These are phyloP conservation scores for Cyphellophora attinorum DNA, from an alignment of 2,329 filamentous ascomycete species.

Conservation along the genomic window DNA sequence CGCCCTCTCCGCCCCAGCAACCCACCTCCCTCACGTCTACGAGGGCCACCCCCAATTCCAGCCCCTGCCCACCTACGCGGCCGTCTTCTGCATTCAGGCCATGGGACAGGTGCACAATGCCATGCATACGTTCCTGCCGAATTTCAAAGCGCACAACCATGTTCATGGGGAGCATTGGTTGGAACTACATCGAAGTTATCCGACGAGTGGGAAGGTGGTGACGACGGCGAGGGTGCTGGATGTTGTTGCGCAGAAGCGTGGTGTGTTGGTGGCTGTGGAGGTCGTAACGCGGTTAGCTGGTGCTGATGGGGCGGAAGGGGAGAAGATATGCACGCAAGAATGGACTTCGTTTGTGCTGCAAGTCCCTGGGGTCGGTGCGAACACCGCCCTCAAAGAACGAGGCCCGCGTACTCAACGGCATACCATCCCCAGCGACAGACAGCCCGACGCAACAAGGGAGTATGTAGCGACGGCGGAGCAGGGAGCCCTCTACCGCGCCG, in stretches of 20 bases:
- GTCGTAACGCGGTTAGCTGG: slow-evolving; percentile 8
- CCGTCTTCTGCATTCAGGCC: slow-evolving; percentile 6
- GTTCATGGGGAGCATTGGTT: slow-evolving; percentile 11
- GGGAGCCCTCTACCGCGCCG: slow-evolving; percentile 9
- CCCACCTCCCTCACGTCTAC: slow-evolving; percentile 6
- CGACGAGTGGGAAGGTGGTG: slow-evolving; percentile 2
- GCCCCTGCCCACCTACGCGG: slow-evolving; percentile 8
- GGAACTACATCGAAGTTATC: slow-evolving; percentile 6
- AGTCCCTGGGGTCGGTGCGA: slow-evolving; percentile 7
- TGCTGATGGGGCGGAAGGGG: slow-evolving; percentile 3
- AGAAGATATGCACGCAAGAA: slow-evolving; percentile 9
- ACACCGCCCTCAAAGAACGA: no score
- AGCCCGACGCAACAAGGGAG: slow-evolving; percentile 5
- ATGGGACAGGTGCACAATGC: slow-evolving; percentile 7
- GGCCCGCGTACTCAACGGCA: background rate
- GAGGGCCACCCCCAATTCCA: slow-evolving; percentile 9
- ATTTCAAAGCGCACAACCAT: slow-evolving; percentile 8
- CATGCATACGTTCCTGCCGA: slow-evolving; percentile 8
- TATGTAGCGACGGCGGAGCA: slow-evolving; percentile 7
- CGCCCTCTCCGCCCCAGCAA: slow-evolving; percentile 7
- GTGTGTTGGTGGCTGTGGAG: slow-evolving; percentile 7
- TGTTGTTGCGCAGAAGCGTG: slow-evolving; percentile 6
- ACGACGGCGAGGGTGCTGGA: slow-evolving; percentile 7
- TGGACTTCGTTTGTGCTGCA: slow-evolving; percentile 11
- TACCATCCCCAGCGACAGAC: slow-evolving; percentile 1